Conservation (phyloP, 1,284 basidiomycete genomes). For the Melampsora larici-populina region DNA sequence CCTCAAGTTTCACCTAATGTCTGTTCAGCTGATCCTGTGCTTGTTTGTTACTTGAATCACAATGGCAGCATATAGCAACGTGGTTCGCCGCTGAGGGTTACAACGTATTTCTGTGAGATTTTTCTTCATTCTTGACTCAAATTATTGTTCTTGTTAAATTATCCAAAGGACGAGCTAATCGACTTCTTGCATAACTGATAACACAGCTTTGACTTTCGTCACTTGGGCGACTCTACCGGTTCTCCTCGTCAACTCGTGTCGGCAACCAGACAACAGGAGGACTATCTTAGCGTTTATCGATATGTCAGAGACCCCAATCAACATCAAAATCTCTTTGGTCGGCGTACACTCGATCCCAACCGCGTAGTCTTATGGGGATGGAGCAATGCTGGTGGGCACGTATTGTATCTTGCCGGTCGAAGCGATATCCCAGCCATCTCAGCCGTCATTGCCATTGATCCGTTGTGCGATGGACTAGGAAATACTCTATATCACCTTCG, state of each 20-base stretch:
- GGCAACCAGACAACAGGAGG: constrained; percentile 2
- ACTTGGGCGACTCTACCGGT: constrained; percentile 26
- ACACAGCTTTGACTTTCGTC: constrained; percentile 32
- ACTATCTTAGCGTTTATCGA: constrained; percentile 22
- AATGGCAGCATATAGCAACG: constrained; percentile 18
- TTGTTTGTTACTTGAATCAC: not conserved
- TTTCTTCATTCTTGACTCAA: too few relatives aligned
- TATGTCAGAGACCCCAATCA: constrained; percentile 11
- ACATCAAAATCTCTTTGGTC: not conserved
- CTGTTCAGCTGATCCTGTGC: not conserved
- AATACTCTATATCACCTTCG: constrained; percentile 13
- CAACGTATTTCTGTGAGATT: constrained; percentile 22
- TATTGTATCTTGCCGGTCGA: constrained; percentile 14
- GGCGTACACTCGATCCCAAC: not conserved
- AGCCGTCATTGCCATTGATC: constrained; percentile 29
- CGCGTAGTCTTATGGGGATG: constrained; percentile 28
- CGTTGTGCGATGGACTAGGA: constrained; percentile 15
- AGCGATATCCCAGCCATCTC: constrained; percentile 16
- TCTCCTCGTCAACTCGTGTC: constrained; percentile 25
- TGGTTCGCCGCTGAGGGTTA: constrained; percentile 23
- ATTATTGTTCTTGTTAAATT: too few relatives aligned
- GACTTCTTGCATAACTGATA: not conserved
- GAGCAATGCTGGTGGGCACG: constrained; percentile 34
- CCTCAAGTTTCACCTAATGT: too few relatives aligned
- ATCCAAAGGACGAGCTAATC: not conserved